These are phyloP conservation scores for Tolypocladium album DNA, from an alignment of 2,329 filamentous ascomycete genomes.

Conservation along the genomic window DNA sequence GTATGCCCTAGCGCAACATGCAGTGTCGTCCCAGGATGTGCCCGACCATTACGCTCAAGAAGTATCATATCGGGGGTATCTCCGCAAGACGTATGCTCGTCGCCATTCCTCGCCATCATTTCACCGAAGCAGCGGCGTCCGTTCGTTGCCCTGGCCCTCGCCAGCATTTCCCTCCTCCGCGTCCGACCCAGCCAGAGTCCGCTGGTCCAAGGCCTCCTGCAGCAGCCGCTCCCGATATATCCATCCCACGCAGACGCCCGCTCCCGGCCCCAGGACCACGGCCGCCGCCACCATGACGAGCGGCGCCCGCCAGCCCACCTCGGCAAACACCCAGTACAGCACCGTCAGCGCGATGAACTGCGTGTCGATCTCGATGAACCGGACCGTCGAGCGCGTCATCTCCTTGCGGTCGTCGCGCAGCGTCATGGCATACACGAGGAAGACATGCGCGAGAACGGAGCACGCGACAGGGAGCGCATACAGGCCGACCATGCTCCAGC, in stretches of 20 bases:
- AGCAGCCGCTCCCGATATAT: slow-evolving; percentile 26
- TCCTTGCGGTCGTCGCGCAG: slow-evolving; percentile 32
- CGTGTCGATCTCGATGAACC: slow-evolving; percentile 35
- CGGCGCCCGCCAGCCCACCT: slow-evolving; percentile 33
- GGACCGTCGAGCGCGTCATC: slow-evolving; percentile 35
- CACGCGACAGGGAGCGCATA: slow-evolving; percentile 33
- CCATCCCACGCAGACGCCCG: slow-evolving; percentile 27
- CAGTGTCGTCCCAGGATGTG: not conserved
- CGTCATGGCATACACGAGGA: slow-evolving; percentile 29
- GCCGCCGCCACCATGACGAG: slow-evolving; percentile 18
- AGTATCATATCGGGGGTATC: not conserved
- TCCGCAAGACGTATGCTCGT: not conserved
- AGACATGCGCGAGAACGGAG: slow-evolving; percentile 31
- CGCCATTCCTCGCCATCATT: not conserved
- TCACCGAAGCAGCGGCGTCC: slow-evolving; percentile 21
- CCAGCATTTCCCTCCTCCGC: slow-evolving; percentile 4
- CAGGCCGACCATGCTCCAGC: slow-evolving; percentile 24
- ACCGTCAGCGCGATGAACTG: slow-evolving; percentile 35
- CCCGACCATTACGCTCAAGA: not conserved
- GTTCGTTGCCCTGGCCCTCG: slow-evolving; percentile 12
- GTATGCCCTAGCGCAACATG: not conserved
- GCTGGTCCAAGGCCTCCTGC: slow-evolving; percentile 9
- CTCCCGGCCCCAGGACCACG: slow-evolving; percentile 25
- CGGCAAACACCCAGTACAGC: slow-evolving; percentile 42
- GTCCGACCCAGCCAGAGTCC: slow-evolving; percentile 4